A percentile compares a stretch with the other conserved stretches of the same genome.
Conservation (phyloP, 192 early-diverging fungal species). For the Spinellus fusiger region DNA sequence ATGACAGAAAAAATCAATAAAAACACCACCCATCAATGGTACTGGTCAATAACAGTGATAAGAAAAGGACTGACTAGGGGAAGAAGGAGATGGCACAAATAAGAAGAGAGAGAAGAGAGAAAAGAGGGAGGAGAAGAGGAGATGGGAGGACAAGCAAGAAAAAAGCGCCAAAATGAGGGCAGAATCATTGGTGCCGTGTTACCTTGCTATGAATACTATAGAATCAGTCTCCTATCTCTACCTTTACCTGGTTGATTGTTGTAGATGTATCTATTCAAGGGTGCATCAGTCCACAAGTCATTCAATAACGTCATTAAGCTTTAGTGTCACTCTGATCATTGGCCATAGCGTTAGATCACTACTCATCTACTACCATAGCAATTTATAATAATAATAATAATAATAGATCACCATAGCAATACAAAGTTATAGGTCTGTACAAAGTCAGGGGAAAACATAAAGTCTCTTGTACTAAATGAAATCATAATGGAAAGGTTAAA, state of each 20-base stretch:
- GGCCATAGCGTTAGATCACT: neutral
- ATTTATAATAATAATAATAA: neutral
- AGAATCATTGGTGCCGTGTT: neutral
- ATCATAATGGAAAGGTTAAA: neutral
- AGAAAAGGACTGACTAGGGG: constrained; percentile 4
- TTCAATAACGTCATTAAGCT: too few relatives aligned
- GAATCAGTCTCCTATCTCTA: neutral
- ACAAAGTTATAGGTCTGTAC: neutral
- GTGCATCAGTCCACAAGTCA: too few relatives aligned
- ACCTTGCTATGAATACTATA: neutral
- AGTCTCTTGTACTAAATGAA: neutral
- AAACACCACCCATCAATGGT: too few relatives aligned
- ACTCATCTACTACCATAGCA: neutral
- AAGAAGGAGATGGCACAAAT: neutral
- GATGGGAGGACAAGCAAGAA: neutral
- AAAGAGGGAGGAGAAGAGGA: neutral
- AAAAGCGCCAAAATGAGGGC: neutral
- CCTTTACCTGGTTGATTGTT: too few relatives aligned
- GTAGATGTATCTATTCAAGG: too few relatives aligned
- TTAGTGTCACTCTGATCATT: too few relatives aligned
- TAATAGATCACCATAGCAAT: neutral
- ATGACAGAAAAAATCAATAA: too few relatives aligned
- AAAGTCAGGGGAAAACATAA: too few relatives aligned
- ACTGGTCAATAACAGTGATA: too few relatives aligned
- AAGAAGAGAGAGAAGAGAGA: neutral